Evolutionary conservation across 2,329 filamentous ascomycete genomes (phyloP).

Genomic region (Curvularia eragrostidis): DNA sequence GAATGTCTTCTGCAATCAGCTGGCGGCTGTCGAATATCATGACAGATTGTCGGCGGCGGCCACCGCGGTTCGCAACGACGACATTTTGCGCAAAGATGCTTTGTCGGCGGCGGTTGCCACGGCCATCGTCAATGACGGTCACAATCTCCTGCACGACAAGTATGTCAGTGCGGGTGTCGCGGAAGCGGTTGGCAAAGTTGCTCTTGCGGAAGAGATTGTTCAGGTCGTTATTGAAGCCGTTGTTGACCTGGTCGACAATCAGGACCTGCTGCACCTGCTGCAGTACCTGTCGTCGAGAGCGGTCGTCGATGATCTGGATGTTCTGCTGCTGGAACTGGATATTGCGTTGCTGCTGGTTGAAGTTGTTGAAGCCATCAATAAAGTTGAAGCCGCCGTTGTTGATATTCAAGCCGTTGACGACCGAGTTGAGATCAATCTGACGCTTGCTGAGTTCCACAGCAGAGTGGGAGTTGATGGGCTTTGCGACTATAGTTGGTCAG

Average conservation of each 20-base stretch:
- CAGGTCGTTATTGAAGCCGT: slow-evolving; percentile 38
- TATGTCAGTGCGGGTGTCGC: slow-evolving; percentile 33
- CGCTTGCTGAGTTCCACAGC: slow-evolving; percentile 27
- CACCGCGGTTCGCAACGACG: slow-evolving; percentile 41
- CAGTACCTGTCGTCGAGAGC: slow-evolving; percentile 31
- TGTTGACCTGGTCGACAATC: slow-evolving; percentile 38
- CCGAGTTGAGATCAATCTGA: slow-evolving; percentile 19
- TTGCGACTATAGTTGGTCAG: slow-evolving; percentile 33
- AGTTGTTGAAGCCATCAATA: slow-evolving; percentile 40
- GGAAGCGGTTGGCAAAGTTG: slow-evolving; percentile 32
- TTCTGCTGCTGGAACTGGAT: slow-evolving; percentile 39
- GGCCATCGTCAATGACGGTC: slow-evolving; percentile 34
- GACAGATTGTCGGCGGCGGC: slow-evolving; percentile 31
- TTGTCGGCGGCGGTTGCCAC: slow-evolving; percentile 32
- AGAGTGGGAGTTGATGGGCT: slow-evolving; percentile 32
- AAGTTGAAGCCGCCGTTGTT: slow-evolving; percentile 39
- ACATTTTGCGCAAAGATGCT: slow-evolving; percentile 39
- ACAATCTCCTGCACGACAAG: slow-evolving; percentile 44
- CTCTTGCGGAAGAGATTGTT: slow-evolving; percentile 45
- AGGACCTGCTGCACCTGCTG: slow-evolving; percentile 41
- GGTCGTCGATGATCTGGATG: slow-evolving; percentile 36
- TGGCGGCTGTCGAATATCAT: slow-evolving; percentile 39
- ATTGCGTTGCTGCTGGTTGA: slow-evolving; percentile 41
- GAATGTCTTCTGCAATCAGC: slow-evolving; percentile 38
- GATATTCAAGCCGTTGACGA: slow-evolving; percentile 27